phyloP scores from a whole-genome alignment of 176 grass and related monocot species.

The Aegilops tauschii region DNA sequence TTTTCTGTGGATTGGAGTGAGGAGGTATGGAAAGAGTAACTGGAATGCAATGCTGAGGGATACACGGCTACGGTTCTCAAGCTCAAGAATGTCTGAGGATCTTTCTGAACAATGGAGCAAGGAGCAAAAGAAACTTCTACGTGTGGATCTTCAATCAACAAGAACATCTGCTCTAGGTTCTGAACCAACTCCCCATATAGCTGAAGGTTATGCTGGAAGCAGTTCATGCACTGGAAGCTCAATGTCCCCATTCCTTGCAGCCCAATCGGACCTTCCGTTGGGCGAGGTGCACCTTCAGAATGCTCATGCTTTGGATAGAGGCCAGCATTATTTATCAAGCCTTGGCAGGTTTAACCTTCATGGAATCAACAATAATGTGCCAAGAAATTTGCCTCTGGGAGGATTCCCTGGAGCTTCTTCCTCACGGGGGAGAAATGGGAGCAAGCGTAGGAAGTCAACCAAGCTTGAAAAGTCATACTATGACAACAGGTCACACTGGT shows the following conservation, averaged over 20 bases:
- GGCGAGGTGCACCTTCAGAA: constrained; percentile 37
- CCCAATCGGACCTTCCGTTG: constrained; percentile 54
- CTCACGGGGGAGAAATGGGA: constrained; percentile 14
- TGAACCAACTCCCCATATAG: neutral
- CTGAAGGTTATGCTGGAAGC: constrained; percentile 29
- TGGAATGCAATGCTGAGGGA: constrained; percentile 83
- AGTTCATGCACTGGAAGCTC: constrained; percentile 35
- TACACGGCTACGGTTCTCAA: constrained; percentile 57
- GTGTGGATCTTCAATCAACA: constrained; percentile 23
- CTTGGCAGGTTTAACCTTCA: constrained; percentile 22
- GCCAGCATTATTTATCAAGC: constrained; percentile 28
- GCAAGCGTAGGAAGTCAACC: constrained; percentile 26
- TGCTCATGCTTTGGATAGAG: constrained; percentile 15
- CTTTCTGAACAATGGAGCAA: constrained; percentile 76
- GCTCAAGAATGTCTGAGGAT: constrained; percentile 61
- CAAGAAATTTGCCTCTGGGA: constrained; percentile 25
- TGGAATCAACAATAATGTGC: neutral
- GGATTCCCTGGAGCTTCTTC: constrained; percentile 39
- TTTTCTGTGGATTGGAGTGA: constrained; percentile 97
- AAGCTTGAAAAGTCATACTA: constrained; percentile 37
- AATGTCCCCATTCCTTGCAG: constrained; percentile 34
- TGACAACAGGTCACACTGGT: constrained; percentile 29
- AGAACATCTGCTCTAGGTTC: constrained; percentile 27
- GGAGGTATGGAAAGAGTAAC: constrained; percentile 78
- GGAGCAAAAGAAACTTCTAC: constrained; percentile 77